Evolutionary conservation across 257 asterid species (phyloP).

Genomic region (Nyctanthes arbortristis): DNA sequence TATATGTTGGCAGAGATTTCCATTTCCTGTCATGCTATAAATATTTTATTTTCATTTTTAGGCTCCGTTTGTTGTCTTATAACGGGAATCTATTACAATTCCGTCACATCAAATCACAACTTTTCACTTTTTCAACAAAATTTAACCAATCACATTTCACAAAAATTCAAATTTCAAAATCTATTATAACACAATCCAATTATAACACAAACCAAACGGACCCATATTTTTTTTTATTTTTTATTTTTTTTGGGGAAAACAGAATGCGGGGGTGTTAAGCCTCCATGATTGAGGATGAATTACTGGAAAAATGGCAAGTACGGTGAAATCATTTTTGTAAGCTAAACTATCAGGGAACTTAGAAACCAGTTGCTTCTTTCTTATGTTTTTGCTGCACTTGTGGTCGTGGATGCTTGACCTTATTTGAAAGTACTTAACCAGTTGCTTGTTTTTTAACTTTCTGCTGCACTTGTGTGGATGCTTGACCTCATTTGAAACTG

Average conservation of each 20-base stretch:
- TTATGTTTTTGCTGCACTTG: background rate
- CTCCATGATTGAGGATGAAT: background rate
- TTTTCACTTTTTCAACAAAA: too few relatives aligned
- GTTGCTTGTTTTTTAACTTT: background rate
- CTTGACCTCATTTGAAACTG: conserved; percentile 5
- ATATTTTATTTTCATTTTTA: conserved; percentile 3
- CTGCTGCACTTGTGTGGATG: conserved; percentile 1
- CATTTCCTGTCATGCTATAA: background rate
- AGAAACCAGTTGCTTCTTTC: background rate
- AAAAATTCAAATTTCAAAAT: too few relatives aligned
- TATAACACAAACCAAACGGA: too few relatives aligned
- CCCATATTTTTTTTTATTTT: too few relatives aligned
- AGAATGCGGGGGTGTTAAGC: too few relatives aligned
- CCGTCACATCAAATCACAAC: too few relatives aligned
- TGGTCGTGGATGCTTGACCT: background rate
- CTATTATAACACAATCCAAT: too few relatives aligned
- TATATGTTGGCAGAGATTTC: background rate
- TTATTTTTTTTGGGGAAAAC: too few relatives aligned
- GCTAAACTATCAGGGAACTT: background rate
- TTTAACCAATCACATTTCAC: too few relatives aligned
- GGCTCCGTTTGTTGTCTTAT: too few relatives aligned
- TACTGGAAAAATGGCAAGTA: background rate
- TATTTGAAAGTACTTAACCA: background rate
- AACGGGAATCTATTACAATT: too few relatives aligned
- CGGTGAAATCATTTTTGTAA: too few relatives aligned